Conservation (phyloP, 371 early-diverging fungal species). For the Zychaea mexicana region DNA sequence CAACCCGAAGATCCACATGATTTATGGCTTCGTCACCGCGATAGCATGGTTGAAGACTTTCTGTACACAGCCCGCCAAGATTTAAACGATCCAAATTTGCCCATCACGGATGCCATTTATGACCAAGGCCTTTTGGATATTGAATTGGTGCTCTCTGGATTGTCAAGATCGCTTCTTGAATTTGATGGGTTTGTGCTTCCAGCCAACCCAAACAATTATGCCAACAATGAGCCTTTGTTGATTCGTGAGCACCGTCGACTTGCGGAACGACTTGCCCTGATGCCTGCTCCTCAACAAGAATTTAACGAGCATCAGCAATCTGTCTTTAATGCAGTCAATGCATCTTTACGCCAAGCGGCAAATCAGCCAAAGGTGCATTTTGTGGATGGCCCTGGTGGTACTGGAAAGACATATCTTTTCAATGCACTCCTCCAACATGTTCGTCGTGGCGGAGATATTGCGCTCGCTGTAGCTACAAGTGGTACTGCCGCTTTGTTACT, state of each 20-base stretch:
- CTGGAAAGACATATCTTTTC: neutral
- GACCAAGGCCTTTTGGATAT: neutral
- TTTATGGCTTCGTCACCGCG: neutral
- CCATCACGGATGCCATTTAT: neutral
- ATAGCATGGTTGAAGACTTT: neutral
- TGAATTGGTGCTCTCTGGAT: neutral
- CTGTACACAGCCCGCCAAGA: neutral
- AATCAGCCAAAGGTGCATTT: neutral
- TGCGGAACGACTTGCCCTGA: too few species aligned
- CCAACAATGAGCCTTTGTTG: neutral
- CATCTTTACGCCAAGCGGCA: too few species aligned
- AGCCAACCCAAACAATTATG: neutral
- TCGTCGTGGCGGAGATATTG: neutral
- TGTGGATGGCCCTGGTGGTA: neutral
- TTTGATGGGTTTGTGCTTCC: neutral
- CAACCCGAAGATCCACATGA: neutral
- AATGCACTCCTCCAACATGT: neutral
- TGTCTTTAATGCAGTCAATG: too few species aligned
- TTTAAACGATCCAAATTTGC: neutral
- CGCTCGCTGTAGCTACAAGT: constrained; percentile 8
- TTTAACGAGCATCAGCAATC: too few species aligned
- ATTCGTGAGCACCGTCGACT: too few species aligned
- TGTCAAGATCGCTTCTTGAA: neutral
- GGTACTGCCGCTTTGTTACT: constrained; percentile 7
- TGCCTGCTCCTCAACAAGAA: too few species aligned